phyloP scores from a whole-genome alignment of 495 filamentous ascomycete species.

The Penicillium soppii region DNA sequence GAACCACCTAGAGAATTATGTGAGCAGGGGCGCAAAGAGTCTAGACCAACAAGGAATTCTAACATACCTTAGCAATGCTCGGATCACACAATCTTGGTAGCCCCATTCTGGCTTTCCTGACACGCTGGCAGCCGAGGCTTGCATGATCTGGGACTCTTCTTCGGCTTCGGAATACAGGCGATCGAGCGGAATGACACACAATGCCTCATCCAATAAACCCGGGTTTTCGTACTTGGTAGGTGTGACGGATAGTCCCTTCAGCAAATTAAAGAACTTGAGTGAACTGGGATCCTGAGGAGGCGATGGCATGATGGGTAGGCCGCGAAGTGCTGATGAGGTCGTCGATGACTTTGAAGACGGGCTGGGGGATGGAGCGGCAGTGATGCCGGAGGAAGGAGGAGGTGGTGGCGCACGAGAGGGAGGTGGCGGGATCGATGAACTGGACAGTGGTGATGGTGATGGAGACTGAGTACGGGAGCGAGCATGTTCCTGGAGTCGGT shows the following conservation, averaged over 20 bases:
- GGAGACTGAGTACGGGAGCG: constrained; percentile 54
- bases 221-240: constrained; percentile 97
- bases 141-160: constrained; percentile 83
- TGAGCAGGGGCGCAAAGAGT: constrained; percentile 17
- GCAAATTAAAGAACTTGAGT: constrained; percentile 78
- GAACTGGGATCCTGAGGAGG: constrained; percentile 72
- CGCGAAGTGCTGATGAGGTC: constrained; percentile 53
- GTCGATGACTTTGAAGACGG: constrained; percentile 50
- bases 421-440: constrained; percentile 37
- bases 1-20: constrained; percentile 73
- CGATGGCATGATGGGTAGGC: constrained; percentile 77
- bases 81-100: constrained; percentile 96
- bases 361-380: constrained; percentile 36
- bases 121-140: constrained; percentile 82
- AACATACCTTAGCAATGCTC: constrained; percentile 72
- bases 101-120: constrained; percentile 89
- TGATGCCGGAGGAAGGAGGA: constrained; percentile 33
- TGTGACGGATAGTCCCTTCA: constrained; percentile 77
- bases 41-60: constrained; percentile 2
- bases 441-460: constrained; percentile 38
- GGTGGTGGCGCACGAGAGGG: constrained; percentile 42
- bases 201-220: constrained; percentile 88
- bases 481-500: constrained; percentile 64
- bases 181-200: constrained; percentile 83
- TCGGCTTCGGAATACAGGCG: constrained; percentile 91